A percentile compares a stretch with the other conserved stretches of the same genome.
phyloP scores from a whole-genome alignment of 768 basidiomycete species.

The Boletus edulis region DNA sequence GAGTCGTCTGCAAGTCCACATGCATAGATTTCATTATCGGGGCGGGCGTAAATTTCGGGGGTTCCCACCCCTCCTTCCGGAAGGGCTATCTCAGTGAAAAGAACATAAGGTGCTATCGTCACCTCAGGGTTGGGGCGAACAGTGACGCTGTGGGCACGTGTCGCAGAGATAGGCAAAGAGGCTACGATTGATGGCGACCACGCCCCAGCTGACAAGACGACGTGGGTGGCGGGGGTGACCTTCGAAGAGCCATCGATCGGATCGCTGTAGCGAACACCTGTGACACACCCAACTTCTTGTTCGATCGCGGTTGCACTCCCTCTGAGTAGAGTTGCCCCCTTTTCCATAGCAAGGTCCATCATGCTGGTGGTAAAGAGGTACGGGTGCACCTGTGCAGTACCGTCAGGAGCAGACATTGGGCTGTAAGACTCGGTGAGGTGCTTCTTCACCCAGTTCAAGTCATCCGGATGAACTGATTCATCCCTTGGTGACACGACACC shows the following conservation, averaged over 20 bases:
- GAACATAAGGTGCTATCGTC: slow-evolving; percentile 67
- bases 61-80: slow-evolving; percentile 33
- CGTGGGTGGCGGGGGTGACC: slow-evolving; percentile 58
- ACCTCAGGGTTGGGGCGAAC: slow-evolving; percentile 47
- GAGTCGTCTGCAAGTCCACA: slow-evolving; percentile 80
- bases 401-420: slow-evolving; percentile 47
- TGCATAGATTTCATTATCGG: slow-evolving; percentile 67
- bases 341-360: slow-evolving; percentile 58
- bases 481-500: slow-evolving; percentile 15
- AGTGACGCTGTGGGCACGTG: slow-evolving; percentile 72
- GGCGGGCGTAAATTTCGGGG: slow-evolving; percentile 74
- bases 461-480: slow-evolving; percentile 44
- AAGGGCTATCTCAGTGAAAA: slow-evolving; percentile 75
- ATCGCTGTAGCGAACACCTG: slow-evolving; percentile 44
- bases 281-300: slow-evolving; percentile 41
- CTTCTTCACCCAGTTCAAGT: slow-evolving; percentile 52
- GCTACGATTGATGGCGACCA: slow-evolving; percentile 72
- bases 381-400: slow-evolving; percentile 78
- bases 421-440: slow-evolving; percentile 61
- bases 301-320: slow-evolving; percentile 48
- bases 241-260: slow-evolving; percentile 20
- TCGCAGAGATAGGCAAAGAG: slow-evolving; percentile 55
- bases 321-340: slow-evolving; percentile 47
- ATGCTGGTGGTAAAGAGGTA: slow-evolving; percentile 72
- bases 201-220: slow-evolving; percentile 81